Percentiles rank a stretch among this genome's conserved stretches.
Conservation (phyloP, 2,329 filamentous ascomycete species). For the Xylaria arbuscula region DNA sequence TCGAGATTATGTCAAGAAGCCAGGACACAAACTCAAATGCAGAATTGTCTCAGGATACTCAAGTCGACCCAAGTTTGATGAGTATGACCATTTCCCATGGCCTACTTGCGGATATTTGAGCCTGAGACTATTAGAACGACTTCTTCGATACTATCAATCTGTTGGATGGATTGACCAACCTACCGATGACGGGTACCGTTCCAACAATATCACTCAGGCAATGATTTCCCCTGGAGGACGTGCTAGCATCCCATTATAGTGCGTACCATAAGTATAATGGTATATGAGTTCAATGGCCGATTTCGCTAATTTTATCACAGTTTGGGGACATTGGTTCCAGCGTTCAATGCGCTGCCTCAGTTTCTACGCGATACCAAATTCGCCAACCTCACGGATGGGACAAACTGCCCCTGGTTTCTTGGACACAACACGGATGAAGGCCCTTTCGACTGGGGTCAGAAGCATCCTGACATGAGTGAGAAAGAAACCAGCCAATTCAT, state of each 20-base stretch:
- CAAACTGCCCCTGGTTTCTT: conserved; percentile 35
- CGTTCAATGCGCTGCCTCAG: conserved; percentile 33
- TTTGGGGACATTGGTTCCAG: conserved; percentile 24
- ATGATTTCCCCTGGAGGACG: conserved; percentile 23
- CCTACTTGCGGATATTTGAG: background rate
- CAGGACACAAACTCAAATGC: background rate
- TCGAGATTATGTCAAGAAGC: conserved; percentile 1
- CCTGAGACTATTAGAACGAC: conserved; percentile 27
- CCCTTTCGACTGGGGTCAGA: conserved; percentile 35
- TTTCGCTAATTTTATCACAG: conserved; percentile 10
- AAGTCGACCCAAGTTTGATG: conserved; percentile 33
- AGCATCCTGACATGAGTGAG: conserved; percentile 22
- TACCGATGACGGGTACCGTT: conserved; percentile 28
- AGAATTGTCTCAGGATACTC: background rate
- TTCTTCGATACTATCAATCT: conserved; percentile 41
- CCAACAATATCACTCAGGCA: conserved; percentile 39
- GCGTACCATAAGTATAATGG: background rate
- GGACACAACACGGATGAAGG: conserved; percentile 30
- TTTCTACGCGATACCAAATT: conserved; percentile 37
- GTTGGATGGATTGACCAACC: conserved; percentile 38
- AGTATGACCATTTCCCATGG: conserved; percentile 22
- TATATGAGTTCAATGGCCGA: background rate
- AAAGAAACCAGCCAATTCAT: no score
- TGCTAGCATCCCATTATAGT: conserved; percentile 32
- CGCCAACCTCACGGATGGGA: conserved; percentile 21